phyloP scores from a whole-genome alignment of 1,139 yeast species.

The Sporopachydermia cereana region DNA sequence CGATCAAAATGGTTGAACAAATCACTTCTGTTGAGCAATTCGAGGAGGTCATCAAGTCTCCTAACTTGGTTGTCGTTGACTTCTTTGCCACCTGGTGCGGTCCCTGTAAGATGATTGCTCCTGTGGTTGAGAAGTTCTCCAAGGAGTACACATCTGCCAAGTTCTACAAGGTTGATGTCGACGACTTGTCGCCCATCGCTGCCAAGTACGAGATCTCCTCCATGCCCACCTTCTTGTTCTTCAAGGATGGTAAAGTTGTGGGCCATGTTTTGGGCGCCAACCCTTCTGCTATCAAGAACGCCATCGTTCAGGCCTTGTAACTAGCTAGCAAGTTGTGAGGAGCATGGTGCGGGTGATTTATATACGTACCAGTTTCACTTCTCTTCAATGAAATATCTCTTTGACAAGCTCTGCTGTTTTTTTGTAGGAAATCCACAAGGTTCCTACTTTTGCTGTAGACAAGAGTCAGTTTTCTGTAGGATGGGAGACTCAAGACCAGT shows the following conservation, averaged over 20 bases:
- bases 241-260: slow-evolving; percentile 54
- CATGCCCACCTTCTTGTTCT: slow-evolving; percentile 79
- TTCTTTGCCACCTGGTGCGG: slow-evolving; percentile 92
- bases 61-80: slow-evolving; percentile 62
- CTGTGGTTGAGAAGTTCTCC: slow-evolving; percentile 56
- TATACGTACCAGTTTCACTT: too few relatives aligned
- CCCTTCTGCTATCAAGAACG: slow-evolving; percentile 24
- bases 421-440: too few relatives aligned
- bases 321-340: background rate
- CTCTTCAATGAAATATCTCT: too few relatives aligned
- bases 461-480: too few relatives aligned
- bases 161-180: slow-evolving; percentile 76
- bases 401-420: too few relatives aligned
- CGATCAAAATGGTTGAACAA: slow-evolving; percentile 31
- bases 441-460: too few relatives aligned
- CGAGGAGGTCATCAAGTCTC: slow-evolving; percentile 42
- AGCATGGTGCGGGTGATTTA: too few relatives aligned
- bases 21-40: slow-evolving; percentile 47
- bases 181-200: slow-evolving; percentile 57
- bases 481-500: too few relatives aligned
- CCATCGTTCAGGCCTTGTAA: background rate
- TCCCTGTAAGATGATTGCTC: slow-evolving; percentile 82
- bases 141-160: slow-evolving; percentile 33
- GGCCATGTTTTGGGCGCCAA: slow-evolving; percentile 71
- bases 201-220: slow-evolving; percentile 58